Evolutionary conservation across 2,329 filamentous ascomycete genomes (phyloP).

Genomic region (Cordyceps tenuipes): DNA sequence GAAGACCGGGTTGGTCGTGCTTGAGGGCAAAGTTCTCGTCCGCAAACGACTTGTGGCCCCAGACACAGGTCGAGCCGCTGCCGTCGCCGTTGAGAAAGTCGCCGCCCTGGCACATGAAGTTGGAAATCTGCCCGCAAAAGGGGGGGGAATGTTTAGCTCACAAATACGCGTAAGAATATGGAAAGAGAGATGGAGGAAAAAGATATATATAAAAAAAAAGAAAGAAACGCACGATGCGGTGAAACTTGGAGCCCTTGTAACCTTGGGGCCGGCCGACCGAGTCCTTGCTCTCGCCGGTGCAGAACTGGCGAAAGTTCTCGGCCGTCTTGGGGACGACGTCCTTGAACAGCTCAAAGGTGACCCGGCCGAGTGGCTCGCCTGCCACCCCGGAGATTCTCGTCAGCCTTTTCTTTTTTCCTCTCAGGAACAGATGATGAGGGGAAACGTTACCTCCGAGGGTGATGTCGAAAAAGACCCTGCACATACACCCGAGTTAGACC

Average conservation of each 20-base stretch:
- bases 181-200: too few relatives aligned
- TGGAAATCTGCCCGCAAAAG: slow-evolving; percentile 63
- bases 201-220: neutral
- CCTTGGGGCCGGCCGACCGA: slow-evolving; percentile 70
- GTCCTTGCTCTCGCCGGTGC: slow-evolving; percentile 86
- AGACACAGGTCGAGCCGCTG: slow-evolving; percentile 80
- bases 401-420: too few relatives aligned
- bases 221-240: slow-evolving; percentile 64
- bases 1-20: slow-evolving; percentile 70
- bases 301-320: slow-evolving; percentile 96
- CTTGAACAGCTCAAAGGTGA: slow-evolving; percentile 86
- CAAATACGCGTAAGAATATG: too few relatives aligned
- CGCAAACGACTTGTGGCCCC: slow-evolving; percentile 72
- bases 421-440: neutral
- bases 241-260: slow-evolving; percentile 92
- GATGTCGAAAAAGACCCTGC: slow-evolving; percentile 62
- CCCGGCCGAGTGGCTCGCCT: slow-evolving; percentile 80
- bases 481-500: too few relatives aligned
- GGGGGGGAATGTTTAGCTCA: neutral
- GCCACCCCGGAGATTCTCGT: neutral
- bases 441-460: slow-evolving; percentile 61
- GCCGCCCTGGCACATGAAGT: slow-evolving; percentile 96
- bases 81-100: slow-evolving; percentile 94
- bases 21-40: slow-evolving; percentile 84
- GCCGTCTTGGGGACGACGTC: slow-evolving; percentile 79